Evolutionary conservation across 140 eudicot genomes (phyloP).

Genomic region (Flaveria floridana): DNA sequence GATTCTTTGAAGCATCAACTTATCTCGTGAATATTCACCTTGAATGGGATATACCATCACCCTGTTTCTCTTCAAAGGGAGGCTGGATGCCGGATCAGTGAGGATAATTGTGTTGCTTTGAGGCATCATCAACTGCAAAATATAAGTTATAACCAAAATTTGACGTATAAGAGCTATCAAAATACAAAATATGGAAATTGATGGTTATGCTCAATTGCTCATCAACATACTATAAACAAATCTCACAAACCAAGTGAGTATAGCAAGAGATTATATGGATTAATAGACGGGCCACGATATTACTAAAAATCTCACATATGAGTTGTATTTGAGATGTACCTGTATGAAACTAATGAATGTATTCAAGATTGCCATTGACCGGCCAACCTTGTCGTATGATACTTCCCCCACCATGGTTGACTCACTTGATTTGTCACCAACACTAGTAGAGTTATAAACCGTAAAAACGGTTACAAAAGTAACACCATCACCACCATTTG

Average conservation of each 20-base stretch:
- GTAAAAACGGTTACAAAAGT: constrained; percentile 79
- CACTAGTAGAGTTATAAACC: constrained; percentile 60
- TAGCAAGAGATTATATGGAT: neutral
- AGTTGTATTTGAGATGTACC: constrained; percentile 35
- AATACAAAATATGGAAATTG: constrained; percentile 3
- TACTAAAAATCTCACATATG: too few relatives aligned
- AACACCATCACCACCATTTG: constrained; percentile 41
- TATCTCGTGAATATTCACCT: constrained; percentile 98
- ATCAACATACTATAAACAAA: neutral
- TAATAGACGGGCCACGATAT: neutral
- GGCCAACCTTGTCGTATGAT: constrained; percentile 63
- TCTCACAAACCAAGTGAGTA: neutral
- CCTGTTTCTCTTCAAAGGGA: constrained; percentile 59
- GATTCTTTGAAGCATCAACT: constrained; percentile 99
- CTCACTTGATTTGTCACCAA: constrained; percentile 37
- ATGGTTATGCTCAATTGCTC: neutral
- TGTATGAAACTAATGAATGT: constrained; percentile 62
- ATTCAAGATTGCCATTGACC: constrained; percentile 72
- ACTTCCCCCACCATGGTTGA: constrained; percentile 57
- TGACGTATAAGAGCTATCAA: neutral
- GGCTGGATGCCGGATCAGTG: constrained; percentile 71
- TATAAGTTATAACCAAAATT: neutral
- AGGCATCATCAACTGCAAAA: constrained; percentile 77
- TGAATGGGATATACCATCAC: constrained; percentile 67
- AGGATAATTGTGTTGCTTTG: constrained; percentile 62